Conservation (phyloP, 129 eudicot genomes). For the Pseudognaphalium luteoalbum region DNA sequence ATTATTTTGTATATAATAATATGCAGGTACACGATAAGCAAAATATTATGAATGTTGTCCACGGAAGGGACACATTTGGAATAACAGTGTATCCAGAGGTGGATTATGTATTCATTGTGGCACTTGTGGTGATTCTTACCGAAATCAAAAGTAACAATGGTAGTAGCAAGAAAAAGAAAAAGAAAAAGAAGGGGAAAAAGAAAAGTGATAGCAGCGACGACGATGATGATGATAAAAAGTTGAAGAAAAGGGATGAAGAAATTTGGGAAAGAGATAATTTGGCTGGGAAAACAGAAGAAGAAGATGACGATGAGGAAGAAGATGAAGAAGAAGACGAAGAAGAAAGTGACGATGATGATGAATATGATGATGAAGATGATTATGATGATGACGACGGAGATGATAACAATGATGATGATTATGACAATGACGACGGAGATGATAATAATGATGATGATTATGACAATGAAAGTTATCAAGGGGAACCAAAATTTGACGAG, state of each 20-base stretch:
- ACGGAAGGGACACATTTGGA: constrained; percentile 42
- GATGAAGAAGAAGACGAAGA: neutral
- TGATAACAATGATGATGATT: neutral
- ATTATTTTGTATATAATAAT: neutral
- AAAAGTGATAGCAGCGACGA: constrained; percentile 6
- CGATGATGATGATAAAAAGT: constrained; percentile 15
- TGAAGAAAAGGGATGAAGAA: neutral
- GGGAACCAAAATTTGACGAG: constrained; percentile 28
- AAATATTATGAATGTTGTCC: constrained; percentile 33
- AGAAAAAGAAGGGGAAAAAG: constrained; percentile 16
- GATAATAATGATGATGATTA: neutral
- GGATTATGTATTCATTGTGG: constrained; percentile 50
- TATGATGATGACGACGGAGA: neutral
- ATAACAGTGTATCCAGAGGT: constrained; percentile 54
- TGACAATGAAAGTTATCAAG: neutral
- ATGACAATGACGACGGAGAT: neutral
- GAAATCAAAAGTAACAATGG: constrained; percentile 39
- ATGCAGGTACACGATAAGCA: constrained; percentile 47
- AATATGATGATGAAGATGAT: neutral
- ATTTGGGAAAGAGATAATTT: neutral
- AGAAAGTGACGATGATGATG: neutral
- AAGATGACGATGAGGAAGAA: neutral
- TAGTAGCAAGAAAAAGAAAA: constrained; percentile 21
- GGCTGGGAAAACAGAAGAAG: neutral
- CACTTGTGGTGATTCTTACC: constrained; percentile 45